Evolutionary conservation across 2,329 filamentous ascomycete species (phyloP).

Genomic region (Colletotrichum horii): DNA sequence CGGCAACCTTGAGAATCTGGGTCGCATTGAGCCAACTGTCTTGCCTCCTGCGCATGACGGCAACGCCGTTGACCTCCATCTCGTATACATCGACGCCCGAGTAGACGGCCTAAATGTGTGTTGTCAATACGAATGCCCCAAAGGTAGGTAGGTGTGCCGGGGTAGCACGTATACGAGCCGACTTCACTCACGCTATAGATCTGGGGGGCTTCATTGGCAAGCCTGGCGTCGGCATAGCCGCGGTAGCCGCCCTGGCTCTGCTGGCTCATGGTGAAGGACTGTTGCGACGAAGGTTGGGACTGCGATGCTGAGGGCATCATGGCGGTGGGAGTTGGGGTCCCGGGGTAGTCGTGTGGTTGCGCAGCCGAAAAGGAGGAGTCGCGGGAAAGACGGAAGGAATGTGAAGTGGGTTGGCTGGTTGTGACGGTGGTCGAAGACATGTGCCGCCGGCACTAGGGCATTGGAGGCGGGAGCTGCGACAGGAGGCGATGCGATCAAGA

Average conservation of each 20-base stretch:
- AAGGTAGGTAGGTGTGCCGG: neutral
- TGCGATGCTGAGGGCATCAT: constrained; percentile 51
- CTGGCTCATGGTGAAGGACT: constrained; percentile 63
- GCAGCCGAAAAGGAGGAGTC: constrained; percentile 10
- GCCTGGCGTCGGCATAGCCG: constrained; percentile 40
- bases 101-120: constrained; percentile 72
- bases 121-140: neutral
- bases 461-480: neutral
- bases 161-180: neutral
- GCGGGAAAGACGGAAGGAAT: constrained; percentile 17
- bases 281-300: constrained; percentile 56
- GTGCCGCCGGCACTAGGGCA: constrained; percentile 18
- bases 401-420: neutral
- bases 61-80: constrained; percentile 93
- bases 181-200: constrained; percentile 65
- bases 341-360: neutral
- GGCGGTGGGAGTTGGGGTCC: neutral
- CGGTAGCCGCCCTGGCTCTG: constrained; percentile 52
- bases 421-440: constrained; percentile 22
- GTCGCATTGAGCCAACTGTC: constrained; percentile 98
- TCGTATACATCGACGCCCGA: constrained; percentile 97
- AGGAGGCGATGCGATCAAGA: neutral
- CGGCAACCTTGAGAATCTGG: constrained; percentile 96
- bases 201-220: constrained; percentile 51
- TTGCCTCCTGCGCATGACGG: constrained; percentile 93